Percentiles rank a stretch among this genome's conserved stretches.
These are phyloP conservation scores for Cercospora sp. DNA, from an alignment of 2,329 filamentous ascomycete species.

Conservation along the genomic window DNA sequence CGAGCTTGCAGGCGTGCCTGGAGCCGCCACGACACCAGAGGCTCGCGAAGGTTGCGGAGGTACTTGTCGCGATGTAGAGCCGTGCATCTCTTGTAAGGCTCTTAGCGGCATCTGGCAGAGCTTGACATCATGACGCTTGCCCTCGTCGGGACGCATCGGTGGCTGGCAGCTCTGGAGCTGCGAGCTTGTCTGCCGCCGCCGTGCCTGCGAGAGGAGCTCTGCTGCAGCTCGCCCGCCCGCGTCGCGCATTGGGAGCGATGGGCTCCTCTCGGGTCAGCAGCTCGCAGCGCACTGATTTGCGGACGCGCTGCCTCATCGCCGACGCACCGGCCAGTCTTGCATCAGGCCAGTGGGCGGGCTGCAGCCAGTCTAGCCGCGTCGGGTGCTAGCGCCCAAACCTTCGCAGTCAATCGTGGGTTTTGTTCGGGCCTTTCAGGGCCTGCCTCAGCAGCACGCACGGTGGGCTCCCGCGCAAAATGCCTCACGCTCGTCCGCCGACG, in stretches of 20 bases:
- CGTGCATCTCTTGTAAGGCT: conserved; percentile 5
- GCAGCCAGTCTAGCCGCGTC: background rate
- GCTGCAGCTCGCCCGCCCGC: conserved; percentile 10
- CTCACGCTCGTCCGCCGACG: conserved; percentile 12
- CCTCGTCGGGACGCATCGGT: background rate
- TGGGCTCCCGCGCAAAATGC: conserved; percentile 19
- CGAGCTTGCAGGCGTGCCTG: background rate
- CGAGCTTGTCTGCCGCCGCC: conserved; percentile 9
- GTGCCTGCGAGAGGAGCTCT: background rate
- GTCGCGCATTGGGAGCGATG: background rate
- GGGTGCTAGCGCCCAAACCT: background rate
- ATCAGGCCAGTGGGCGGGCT: conserved; percentile 3
- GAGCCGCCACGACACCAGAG: background rate
- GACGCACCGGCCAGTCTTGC: conserved; percentile 9
- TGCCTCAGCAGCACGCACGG: conserved; percentile 7
- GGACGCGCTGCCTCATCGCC: conserved; percentile 6
- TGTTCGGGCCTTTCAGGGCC: conserved; percentile 18
- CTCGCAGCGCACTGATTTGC: conserved; percentile 10
- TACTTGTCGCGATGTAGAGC: background rate
- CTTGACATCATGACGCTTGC: conserved; percentile 13
- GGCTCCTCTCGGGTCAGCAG: background rate
- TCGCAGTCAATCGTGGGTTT: conserved; percentile 11
- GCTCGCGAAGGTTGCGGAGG: conserved; percentile 8
- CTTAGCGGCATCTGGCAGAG: conserved; percentile 8
- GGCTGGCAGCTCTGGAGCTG: conserved; percentile 1